Base-by-base conservation (phyloP, 371 early-diverging fungal species). In the Synchytrium microbalum region DNA sequence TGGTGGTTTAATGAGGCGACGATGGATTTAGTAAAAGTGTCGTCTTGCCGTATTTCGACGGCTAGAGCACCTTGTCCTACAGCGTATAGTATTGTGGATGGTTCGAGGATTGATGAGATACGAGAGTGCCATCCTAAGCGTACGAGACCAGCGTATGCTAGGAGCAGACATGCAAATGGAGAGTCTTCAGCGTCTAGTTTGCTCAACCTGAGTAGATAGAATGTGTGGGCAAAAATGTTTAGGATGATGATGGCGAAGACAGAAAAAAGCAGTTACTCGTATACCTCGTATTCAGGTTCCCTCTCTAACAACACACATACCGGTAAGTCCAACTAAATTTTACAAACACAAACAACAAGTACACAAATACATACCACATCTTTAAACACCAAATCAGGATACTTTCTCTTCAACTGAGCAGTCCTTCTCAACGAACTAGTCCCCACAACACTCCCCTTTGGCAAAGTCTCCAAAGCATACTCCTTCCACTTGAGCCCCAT, bases 11-110 rank as follows among this genome's bases (percentile, higher is more conserved):
- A 77, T 1, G 71, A 64, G 13, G 68, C 65, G 25, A 93, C 71
- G 26, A 92, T 26, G 2, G 64, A 67, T 2, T 71, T 60, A 0
- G 75, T 77, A 8, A 72, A 63, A 1, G 60, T 33, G 69, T 96
- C 96, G 54, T 84, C 81, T 32, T 64, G 71, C 32, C 95, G 82
- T 63, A 89, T 88, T 72, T 97, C 95, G 31, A 97, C 74, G 25
- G 83, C 96, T 57, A 97, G 72, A 0, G 95, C 93, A 62, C 95
- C 96, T 79, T 97, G 96, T 3, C 95, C 93, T 8, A 95, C 98
- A 16, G 98, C 98, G 69, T 95, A 87, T 19, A 91, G 77, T 56
- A 89, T 87, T 31, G 77, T 74, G 2, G 69, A 71, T 1, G 80
- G 64, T n/a, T 80, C 73, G 13, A 95, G 76, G 54, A 79, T 75